Evolutionary conservation across 2,329 filamentous ascomycete genomes (phyloP).

Genomic region (Calonectria naviculata): DNA sequence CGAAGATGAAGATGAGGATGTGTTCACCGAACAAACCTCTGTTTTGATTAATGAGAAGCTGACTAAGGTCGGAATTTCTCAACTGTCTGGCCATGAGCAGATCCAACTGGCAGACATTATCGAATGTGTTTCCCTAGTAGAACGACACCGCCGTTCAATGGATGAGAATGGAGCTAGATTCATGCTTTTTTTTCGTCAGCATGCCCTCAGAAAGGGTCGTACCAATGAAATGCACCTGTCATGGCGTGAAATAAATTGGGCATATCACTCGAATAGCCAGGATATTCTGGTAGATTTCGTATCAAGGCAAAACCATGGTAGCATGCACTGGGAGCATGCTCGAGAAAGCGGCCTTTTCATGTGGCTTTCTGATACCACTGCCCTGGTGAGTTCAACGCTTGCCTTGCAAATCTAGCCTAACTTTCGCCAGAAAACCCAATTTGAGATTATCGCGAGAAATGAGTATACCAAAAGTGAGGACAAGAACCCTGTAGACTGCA

Average conservation of each 20-base stretch:
- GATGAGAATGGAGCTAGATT: slow-evolving; percentile 91
- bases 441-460: slow-evolving; percentile 91
- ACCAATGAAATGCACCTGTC: slow-evolving; percentile 74
- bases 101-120: slow-evolving; percentile 87
- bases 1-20: slow-evolving; percentile 66
- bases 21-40: slow-evolving; percentile 79
- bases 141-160: slow-evolving; percentile 88
- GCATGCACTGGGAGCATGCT: slow-evolving; percentile 86
- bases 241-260: slow-evolving; percentile 87
- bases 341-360: slow-evolving; percentile 91
- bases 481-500: slow-evolving; percentile 92
- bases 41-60: slow-evolving; percentile 79
- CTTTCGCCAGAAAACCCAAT: slow-evolving; percentile 65
- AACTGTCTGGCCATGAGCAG: slow-evolving; percentile 87
- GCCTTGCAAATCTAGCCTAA: slow-evolving; percentile 9
- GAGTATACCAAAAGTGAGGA: slow-evolving; percentile 91
- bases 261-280: slow-evolving; percentile 86
- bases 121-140: slow-evolving; percentile 85
- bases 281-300: slow-evolving; percentile 91
- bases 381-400: slow-evolving; percentile 70
- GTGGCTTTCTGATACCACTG: slow-evolving; percentile 85
- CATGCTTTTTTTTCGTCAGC: slow-evolving; percentile 87
- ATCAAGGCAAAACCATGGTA: slow-evolving; percentile 80
- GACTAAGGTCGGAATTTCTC: slow-evolving; percentile 78
- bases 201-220: slow-evolving; percentile 76